phyloP scores from a whole-genome alignment of 257 asterid genomes.

The Solanum clarkiae region DNA sequence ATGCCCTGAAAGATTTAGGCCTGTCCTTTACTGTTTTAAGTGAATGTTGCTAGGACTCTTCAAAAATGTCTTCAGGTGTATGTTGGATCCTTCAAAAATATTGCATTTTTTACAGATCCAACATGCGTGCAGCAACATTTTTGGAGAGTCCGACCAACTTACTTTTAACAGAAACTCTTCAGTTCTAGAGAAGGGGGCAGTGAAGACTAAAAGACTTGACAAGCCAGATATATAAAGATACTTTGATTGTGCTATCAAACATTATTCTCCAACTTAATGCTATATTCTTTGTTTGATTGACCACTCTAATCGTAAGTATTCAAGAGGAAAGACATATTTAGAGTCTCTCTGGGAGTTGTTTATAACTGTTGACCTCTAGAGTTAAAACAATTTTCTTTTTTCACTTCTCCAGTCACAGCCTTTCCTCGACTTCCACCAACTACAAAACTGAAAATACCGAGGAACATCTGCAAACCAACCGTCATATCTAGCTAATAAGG shows the following conservation, averaged over 20 bases:
- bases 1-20: neutral
- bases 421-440: neutral
- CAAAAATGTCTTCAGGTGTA: too few species aligned
- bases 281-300: neutral
- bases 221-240: neutral
- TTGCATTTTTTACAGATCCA: too few species aligned
- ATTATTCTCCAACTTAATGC: neutral
- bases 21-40: neutral
- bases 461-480: conserved; percentile 40
- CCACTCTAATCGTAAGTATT: neutral
- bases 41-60: too few species aligned
- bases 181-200: neutral
- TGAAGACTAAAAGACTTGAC: neutral
- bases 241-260: neutral
- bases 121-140: too few species aligned
- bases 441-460: conserved; percentile 2
- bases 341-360: neutral
- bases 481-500: conserved; percentile 38
- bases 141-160: too few species aligned
- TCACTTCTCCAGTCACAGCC: neutral
- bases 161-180: neutral
- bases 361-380: neutral
- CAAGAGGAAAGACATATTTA: neutral
- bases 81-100: too few species aligned
- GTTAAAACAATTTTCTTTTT: neutral